Evolutionary conservation across 192 early-diverging fungal species (phyloP).

Genomic region (Coemansia sp.): DNA sequence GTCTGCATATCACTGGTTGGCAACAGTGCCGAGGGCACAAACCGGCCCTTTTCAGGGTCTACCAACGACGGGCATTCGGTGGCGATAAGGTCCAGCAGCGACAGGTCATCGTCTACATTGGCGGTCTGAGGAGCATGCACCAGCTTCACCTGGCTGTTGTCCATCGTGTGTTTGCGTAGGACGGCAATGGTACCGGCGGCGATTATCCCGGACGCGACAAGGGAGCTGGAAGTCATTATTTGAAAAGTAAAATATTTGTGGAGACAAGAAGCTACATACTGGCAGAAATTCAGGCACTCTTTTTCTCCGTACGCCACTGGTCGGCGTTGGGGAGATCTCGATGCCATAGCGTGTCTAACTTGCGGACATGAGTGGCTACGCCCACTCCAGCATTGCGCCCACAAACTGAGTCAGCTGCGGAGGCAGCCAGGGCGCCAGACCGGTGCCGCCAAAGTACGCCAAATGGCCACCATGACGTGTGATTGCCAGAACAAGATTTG

Average conservation of each 20-base stretch:
- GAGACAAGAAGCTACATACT: slow-evolving; percentile 1
- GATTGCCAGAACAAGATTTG: slow-evolving; percentile 72
- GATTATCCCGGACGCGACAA: slow-evolving; percentile 18
- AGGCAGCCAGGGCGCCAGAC: slow-evolving; percentile 57
- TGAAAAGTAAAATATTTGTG: neutral
- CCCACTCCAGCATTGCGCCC: slow-evolving; percentile 35
- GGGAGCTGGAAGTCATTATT: slow-evolving; percentile 28
- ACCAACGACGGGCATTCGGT: slow-evolving; percentile 58
- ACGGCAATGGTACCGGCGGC: slow-evolving; percentile 21
- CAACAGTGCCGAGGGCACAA: slow-evolving; percentile 70
- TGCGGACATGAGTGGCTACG: neutral
- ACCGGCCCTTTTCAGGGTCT: slow-evolving; percentile 52
- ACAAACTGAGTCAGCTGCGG: slow-evolving; percentile 62
- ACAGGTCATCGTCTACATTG: slow-evolving; percentile 8
- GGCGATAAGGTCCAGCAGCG: slow-evolving; percentile 29
- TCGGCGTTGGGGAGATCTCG: neutral
- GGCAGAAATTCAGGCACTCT: neutral
- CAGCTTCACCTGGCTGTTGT: slow-evolving; percentile 38
- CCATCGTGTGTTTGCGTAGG: slow-evolving; percentile 33
- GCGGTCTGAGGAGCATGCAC: slow-evolving; percentile 38
- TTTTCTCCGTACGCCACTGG: neutral
- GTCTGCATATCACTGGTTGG: slow-evolving; percentile 79
- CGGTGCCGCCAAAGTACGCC: slow-evolving; percentile 63
- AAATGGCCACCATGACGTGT: slow-evolving; percentile 87
- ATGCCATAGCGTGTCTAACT: neutral